Evolutionary conservation across 495 filamentous ascomycete genomes (phyloP).

Genomic region (Aspergillus kassunensis): DNA sequence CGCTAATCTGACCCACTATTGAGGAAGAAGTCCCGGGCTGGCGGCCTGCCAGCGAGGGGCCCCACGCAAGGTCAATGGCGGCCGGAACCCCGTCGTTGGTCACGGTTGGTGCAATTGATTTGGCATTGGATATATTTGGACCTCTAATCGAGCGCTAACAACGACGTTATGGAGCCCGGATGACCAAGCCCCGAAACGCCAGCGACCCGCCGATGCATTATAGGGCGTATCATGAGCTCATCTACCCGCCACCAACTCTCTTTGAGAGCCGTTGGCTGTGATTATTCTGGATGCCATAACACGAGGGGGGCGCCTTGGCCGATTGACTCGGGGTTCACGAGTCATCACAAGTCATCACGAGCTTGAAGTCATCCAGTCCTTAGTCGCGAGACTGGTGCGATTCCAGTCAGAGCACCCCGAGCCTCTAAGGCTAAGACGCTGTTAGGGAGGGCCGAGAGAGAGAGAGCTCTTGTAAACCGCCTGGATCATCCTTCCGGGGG

Average conservation of each 20-base stretch:
- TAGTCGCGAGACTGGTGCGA: background rate
- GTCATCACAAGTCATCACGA: background rate
- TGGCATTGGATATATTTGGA: background rate
- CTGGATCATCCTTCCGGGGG: background rate
- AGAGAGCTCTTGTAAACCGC: background rate
- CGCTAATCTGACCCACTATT: background rate
- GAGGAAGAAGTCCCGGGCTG: background rate
- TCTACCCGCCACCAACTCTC: constrained; percentile 11
- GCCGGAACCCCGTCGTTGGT: background rate
- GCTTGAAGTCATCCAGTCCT: background rate
- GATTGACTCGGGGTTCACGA: background rate
- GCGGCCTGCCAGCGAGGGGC: background rate
- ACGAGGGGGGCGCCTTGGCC: background rate
- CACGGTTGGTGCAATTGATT: too few relatives aligned
- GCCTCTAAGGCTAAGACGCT: background rate
- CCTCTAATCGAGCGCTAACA: background rate
- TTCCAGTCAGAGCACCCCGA: too few relatives aligned
- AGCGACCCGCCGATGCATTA: constrained; percentile 5
- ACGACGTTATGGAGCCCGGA: constrained; percentile 8
- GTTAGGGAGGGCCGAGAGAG: background rate
- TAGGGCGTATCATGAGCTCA: constrained; percentile 2
- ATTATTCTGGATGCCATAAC: background rate
- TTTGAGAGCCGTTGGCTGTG: background rate
- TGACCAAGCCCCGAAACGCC: constrained; percentile 9
- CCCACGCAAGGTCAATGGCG: background rate